Evolutionary conservation across 306 rosid genomes (phyloP).

Genomic region (Rosa persica): DNA sequence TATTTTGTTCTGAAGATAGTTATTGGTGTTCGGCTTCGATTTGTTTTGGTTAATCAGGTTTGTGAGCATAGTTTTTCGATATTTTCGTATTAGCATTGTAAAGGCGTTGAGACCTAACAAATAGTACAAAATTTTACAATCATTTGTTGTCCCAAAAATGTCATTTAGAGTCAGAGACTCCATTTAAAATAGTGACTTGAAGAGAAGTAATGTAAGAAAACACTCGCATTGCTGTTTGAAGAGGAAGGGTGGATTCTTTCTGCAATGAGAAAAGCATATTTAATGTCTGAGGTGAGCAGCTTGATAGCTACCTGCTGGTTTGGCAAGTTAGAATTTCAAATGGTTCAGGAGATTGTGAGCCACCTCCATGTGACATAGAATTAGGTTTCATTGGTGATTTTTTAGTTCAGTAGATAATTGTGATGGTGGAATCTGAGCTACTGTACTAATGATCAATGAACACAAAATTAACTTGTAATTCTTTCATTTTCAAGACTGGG

Average conservation of each 20-base stretch:
- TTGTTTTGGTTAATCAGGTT: not conserved
- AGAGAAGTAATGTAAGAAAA: not conserved
- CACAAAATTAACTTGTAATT: not conserved
- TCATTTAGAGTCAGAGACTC: not conserved
- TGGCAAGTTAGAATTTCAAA: not conserved
- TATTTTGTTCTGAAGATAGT: not conserved
- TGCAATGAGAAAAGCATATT: not conserved
- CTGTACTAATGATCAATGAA: not conserved
- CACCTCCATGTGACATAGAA: not conserved
- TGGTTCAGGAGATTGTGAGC: not conserved
- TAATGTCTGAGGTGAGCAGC: not conserved
- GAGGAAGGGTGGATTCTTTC: not conserved
- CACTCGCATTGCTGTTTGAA: not conserved
- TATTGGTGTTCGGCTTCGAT: not conserved
- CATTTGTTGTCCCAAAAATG: not conserved
- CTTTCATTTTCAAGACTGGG: not conserved
- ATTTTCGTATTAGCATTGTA: not conserved
- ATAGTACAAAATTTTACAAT: not conserved
- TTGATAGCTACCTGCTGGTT: not conserved
- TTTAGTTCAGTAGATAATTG: too few relatives aligned
- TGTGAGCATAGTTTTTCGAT: not conserved
- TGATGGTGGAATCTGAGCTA: not conserved
- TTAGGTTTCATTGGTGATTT: not conserved
- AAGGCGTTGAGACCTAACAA: not conserved
- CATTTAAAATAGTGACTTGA: not conserved